Base-by-base conservation (phyloP, 768 basidiomycete genomes). In the Butyriboletus loyo region DNA sequence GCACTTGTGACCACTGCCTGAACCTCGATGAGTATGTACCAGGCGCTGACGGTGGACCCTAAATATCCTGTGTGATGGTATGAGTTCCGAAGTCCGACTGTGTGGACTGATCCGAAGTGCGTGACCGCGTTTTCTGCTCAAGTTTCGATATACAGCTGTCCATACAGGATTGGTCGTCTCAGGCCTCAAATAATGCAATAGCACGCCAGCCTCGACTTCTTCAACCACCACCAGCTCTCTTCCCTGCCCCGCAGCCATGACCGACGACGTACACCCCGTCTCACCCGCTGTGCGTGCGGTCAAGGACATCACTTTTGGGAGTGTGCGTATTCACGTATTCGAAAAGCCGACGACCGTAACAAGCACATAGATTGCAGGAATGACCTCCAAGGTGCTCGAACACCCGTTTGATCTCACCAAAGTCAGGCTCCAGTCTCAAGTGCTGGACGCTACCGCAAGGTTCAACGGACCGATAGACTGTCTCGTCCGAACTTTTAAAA, bases 361-460 rank as follows among this genome's bases (percentile, higher is more conserved):
- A 24, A 36, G 21, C 5, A 36, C 24, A 22, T 43, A 92, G 91
- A 71, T 84, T 50, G 91, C 94, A 50, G 95, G 95, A 24, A 92
- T 96, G 76, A 75, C 81, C 9, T 86, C 93, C 41, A 84, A 86
- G 67, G 75, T 93, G 15, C 86, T 97, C 56, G 94, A 96, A 73
- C 92, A 97, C 66, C 96, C 96, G 1, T 93, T 96, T 63, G 95
- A 98, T 71, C 81, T 98, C 32, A 88, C 92, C 50, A 98, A 97
- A 74, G 95, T 97, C 53, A 82, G 95, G 44, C 78, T 98, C 38
- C 96, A 98, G 69, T 82, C 90, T 2, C 96, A 98, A 64, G 85
- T 95, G 13, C 77, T 95, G 49, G 84, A 89, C 55, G 72, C 81
- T 10, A 74, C 81, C 14, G 73, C 72, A 46, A 81, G 84, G 17